Conservation (phyloP, 192 early-diverging fungal genomes). For the Coemansia sp. region DNA sequence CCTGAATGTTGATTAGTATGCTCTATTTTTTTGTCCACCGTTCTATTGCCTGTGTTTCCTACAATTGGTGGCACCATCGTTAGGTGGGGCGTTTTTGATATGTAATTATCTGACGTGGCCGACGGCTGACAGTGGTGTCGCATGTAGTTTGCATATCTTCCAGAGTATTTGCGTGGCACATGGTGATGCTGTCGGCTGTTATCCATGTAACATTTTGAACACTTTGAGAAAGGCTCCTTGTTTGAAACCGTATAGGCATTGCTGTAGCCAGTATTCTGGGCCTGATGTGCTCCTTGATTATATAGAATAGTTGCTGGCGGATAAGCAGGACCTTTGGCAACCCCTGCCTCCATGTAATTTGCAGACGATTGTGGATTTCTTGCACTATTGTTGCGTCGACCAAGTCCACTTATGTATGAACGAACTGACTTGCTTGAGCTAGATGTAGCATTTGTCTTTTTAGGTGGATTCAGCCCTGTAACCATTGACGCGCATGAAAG, state of each 20-base stretch:
- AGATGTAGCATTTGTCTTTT: constrained; percentile 7
- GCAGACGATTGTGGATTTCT: constrained; percentile 8
- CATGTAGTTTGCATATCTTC: not conserved
- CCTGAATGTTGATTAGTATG: not conserved
- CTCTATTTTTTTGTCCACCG: not conserved
- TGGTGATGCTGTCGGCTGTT: too few species aligned
- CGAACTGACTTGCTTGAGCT: constrained; percentile 23
- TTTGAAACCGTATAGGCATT: not conserved
- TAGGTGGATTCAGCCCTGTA: constrained; percentile 25
- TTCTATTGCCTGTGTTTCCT: not conserved
- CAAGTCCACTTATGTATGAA: constrained; percentile 10
- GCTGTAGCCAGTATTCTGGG: not conserved
- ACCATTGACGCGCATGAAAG: constrained; percentile 35
- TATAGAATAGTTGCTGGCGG: not conserved
- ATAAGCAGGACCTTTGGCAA: not conserved
- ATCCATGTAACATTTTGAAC: not conserved
- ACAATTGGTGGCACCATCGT: not conserved
- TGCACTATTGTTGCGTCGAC: constrained; percentile 1
- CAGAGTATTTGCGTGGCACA: not conserved
- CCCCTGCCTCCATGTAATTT: constrained; percentile 2
- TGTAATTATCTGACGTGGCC: not conserved
- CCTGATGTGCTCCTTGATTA: not conserved
- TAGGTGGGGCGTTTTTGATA: not conserved
- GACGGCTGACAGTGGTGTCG: not conserved
- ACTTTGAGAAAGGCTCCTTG: not conserved